These are phyloP conservation scores for Komagataella pseudopastoris DNA, from an alignment of 805 yeast genomes.

Conservation along the genomic window DNA sequence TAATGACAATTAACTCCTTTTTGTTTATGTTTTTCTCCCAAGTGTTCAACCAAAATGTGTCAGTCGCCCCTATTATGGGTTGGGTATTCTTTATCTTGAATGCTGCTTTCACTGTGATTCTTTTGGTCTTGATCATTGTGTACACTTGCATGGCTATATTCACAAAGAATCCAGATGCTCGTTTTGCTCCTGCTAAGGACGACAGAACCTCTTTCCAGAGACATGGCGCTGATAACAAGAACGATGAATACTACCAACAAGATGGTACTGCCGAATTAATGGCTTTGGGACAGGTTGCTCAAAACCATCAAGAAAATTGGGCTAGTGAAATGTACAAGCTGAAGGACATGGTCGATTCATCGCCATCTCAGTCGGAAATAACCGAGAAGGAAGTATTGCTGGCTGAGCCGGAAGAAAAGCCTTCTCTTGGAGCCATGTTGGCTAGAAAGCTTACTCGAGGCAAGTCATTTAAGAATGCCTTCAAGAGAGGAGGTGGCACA, in stretches of 20 bases:
- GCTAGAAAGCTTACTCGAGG: slow-evolving; percentile 29
- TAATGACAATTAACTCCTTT: slow-evolving; percentile 67
- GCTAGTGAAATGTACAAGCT: slow-evolving; percentile 48
- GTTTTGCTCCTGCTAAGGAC: slow-evolving; percentile 81
- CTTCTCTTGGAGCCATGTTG: slow-evolving; percentile 27
- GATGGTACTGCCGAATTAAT: slow-evolving; percentile 36
- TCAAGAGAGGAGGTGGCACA: neutral
- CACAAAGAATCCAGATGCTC: slow-evolving; percentile 79
- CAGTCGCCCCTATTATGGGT: slow-evolving; percentile 80
- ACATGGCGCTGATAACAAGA: neutral
- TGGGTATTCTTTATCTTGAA: slow-evolving; percentile 81
- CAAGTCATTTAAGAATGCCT: slow-evolving; percentile 16
- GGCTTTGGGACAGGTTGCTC: slow-evolving; percentile 75
- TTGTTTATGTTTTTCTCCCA: slow-evolving; percentile 78
- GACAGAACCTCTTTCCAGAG: slow-evolving; percentile 83
- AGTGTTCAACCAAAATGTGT: slow-evolving; percentile 67
- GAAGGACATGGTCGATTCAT: slow-evolving; percentile 18
- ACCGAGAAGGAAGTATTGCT: slow-evolving; percentile 13
- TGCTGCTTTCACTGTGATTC: slow-evolving; percentile 73
- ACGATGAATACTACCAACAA: slow-evolving; percentile 4
- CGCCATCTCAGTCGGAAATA: slow-evolving; percentile 8
- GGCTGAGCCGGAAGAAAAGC: slow-evolving; percentile 20
- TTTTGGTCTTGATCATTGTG: slow-evolving; percentile 57
- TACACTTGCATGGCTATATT: slow-evolving; percentile 48
- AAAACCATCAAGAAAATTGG: slow-evolving; percentile 67